Evolutionary conservation across 2,329 filamentous ascomycete genomes (phyloP).

Genomic region (Exophiala aquamarina): DNA sequence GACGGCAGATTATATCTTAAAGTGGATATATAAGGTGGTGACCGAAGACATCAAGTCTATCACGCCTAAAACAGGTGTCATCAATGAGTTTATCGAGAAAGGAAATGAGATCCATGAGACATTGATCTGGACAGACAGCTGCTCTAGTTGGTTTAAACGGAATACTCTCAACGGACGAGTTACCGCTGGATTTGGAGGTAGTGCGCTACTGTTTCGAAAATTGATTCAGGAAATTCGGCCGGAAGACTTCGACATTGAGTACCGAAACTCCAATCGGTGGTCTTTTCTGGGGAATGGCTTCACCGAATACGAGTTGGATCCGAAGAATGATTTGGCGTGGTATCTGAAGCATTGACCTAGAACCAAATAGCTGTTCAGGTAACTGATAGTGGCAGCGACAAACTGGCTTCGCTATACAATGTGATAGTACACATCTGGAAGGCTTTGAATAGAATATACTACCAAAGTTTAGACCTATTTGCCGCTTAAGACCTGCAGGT

Average conservation of each 20-base stretch:
- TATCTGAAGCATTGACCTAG: background rate
- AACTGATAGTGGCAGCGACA: too few relatives aligned
- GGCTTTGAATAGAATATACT: too few relatives aligned
- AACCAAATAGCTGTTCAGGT: too few relatives aligned
- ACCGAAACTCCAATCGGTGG: conserved; percentile 46
- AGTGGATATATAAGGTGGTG: conserved; percentile 33
- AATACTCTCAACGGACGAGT: conserved; percentile 44
- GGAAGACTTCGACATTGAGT: conserved; percentile 35
- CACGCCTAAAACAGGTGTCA: conserved; percentile 42
- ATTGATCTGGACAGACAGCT: conserved; percentile 43
- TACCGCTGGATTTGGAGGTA: conserved; percentile 46
- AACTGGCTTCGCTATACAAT: too few relatives aligned
- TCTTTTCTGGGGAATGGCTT: conserved; percentile 52
- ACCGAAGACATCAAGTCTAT: conserved; percentile 33
- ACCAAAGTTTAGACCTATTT: too few relatives aligned
- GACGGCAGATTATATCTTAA: conserved; percentile 31
- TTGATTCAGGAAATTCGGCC: conserved; percentile 35
- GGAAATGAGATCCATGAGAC: conserved; percentile 49
- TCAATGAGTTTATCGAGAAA: conserved; percentile 50
- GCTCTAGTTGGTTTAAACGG: conserved; percentile 50
- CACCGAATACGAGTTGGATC: conserved; percentile 32
- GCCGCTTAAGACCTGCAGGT: too few relatives aligned
- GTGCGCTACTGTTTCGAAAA: conserved; percentile 38
- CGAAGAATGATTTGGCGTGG: background rate
- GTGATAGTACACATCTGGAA: too few relatives aligned